A percentile compares a stretch with the other conserved stretches of the same genome.
phyloP scores from a whole-genome alignment of 169 alveolate genomes.

The Prorocentrum cordatum region DNA sequence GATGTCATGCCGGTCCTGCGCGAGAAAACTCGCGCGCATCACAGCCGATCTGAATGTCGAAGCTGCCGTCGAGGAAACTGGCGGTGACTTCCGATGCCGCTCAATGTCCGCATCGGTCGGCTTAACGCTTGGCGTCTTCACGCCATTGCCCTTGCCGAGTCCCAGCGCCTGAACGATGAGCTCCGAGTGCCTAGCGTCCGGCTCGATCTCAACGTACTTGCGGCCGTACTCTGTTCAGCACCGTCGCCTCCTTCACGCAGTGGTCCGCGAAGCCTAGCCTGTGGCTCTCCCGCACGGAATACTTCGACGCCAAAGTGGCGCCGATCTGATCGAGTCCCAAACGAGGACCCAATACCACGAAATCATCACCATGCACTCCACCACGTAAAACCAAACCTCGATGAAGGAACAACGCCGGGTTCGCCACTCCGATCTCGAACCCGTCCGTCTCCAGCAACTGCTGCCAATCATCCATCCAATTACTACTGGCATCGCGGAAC shows the following conservation, averaged over 20 bases:
- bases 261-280: background rate
- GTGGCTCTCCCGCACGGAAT: background rate
- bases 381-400: background rate
- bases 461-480: slow-evolving; percentile 44
- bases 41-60: no score
- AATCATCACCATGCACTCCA: slow-evolving; percentile 20
- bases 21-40: background rate
- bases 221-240: background rate
- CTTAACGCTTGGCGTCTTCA: background rate
- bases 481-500: background rate
- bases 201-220: background rate
- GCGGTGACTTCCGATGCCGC: no score
- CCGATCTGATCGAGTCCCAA: background rate
- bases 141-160: background rate
- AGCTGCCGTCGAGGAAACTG: no score
- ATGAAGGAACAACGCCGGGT: background rate
- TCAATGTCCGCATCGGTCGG: background rate
- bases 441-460: background rate
- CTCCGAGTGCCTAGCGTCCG: background rate
- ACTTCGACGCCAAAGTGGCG: background rate
- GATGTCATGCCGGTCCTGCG: background rate
- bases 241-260: background rate
- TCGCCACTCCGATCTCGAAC: background rate
- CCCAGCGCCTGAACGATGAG: background rate
- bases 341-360: background rate